Conservation (phyloP, 306 rosid species). For the Adenanthera pavonina region DNA sequence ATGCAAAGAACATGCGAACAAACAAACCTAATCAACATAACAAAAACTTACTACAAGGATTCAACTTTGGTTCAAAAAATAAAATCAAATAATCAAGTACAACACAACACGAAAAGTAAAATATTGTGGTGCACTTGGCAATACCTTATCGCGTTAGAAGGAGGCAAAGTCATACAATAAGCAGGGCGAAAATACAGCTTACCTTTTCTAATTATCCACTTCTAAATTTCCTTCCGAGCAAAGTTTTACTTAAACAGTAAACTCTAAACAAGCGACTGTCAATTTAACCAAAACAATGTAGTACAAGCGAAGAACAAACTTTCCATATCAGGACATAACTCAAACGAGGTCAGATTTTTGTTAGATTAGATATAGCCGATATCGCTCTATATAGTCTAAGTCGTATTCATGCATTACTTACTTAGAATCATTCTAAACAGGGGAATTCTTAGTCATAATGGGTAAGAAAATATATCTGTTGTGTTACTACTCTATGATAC, state of each 20-base stretch:
- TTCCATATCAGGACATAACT: not conserved
- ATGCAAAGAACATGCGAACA: not conserved
- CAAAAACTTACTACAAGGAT: not conserved
- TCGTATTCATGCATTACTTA: not conserved
- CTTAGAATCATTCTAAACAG: not conserved
- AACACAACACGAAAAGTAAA: not conserved
- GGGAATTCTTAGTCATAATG: not conserved
- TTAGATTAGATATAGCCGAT: not conserved
- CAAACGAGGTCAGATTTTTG: not conserved
- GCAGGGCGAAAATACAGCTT: not conserved
- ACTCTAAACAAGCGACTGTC: not conserved
- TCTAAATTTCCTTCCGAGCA: not conserved
- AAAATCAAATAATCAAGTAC: not conserved
- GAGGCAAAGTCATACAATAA: not conserved
- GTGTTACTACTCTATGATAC: not conserved
- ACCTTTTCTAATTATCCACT: not conserved
- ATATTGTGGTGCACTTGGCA: not conserved
- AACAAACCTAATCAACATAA: not conserved
- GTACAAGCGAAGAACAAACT: not conserved
- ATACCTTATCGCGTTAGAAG: not conserved
- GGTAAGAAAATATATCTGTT: not conserved
- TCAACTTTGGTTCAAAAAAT: not conserved
- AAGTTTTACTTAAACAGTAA: not conserved
- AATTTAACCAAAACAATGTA: not conserved
- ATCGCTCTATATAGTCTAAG: not conserved